These are phyloP conservation scores for Sarocladium brachiariae DNA, from an alignment of 2,329 filamentous ascomycete genomes.

Conservation along the genomic window DNA sequence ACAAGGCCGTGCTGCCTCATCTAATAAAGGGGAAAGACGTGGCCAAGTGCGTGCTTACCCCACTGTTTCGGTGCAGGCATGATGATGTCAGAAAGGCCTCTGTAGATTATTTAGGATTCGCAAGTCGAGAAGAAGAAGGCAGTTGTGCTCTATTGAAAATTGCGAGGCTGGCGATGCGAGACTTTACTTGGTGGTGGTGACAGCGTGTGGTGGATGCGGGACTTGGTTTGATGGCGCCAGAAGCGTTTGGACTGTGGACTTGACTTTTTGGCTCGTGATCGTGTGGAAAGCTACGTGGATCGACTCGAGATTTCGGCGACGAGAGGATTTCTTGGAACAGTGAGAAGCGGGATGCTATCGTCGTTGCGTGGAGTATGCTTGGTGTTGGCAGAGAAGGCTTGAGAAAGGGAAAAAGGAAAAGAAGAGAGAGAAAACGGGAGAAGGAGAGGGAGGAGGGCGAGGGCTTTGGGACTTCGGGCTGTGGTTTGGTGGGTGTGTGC, in stretches of 20 bases:
- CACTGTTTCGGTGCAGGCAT: constrained; percentile 37
- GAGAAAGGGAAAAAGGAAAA: neutral
- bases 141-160: constrained; percentile 1
- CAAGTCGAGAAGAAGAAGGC: neutral
- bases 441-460: neutral
- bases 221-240: constrained; percentile 3
- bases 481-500: neutral
- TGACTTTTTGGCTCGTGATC: neutral
- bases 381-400: neutral
- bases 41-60: constrained; percentile 27
- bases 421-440: neutral
- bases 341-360: constrained; percentile 1
- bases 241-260: constrained; percentile 2
- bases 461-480: constrained; percentile 8
- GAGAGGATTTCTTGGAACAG: neutral
- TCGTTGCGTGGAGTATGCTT: neutral
- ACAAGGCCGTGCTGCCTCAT: constrained; percentile 9
- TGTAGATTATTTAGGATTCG: neutral
- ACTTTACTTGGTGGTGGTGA: neutral
- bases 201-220: neutral
- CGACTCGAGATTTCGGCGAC: constrained; percentile 2
- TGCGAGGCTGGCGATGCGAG: neutral
- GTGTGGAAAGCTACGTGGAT: neutral
- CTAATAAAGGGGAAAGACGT: constrained; percentile 8
- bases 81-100: constrained; percentile 18